A percentile compares a stretch with the other conserved stretches of the same genome.
Evolutionary conservation across 768 basidiomycete genomes (phyloP).

Genomic region (Leccinellum luteum): DNA sequence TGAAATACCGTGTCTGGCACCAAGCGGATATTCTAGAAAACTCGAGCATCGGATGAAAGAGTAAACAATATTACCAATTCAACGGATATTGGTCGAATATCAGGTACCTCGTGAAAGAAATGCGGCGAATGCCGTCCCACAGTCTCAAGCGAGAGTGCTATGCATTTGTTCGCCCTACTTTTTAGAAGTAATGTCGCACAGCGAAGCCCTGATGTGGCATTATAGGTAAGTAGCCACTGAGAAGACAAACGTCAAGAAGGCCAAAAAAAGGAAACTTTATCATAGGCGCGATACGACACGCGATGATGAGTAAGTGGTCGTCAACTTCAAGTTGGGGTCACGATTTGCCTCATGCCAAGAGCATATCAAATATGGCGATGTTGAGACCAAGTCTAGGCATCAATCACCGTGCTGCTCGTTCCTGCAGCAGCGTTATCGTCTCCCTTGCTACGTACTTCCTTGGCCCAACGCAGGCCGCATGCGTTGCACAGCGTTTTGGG

Average conservation of each 20-base stretch:
- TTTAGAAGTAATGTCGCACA: slow-evolving; percentile 4
- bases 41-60: not conserved
- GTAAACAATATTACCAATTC: slow-evolving; percentile 2
- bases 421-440: slow-evolving; percentile 32
- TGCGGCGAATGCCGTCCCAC: slow-evolving; percentile 1
- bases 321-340: slow-evolving; percentile 4
- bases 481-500: slow-evolving; percentile 99
- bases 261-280: slow-evolving; percentile 12
- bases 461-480: slow-evolving; percentile 93
- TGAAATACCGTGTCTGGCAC: not conserved
- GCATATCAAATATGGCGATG: not conserved
- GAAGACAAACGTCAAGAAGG: slow-evolving; percentile 2
- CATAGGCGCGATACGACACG: slow-evolving; percentile 2
- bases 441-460: slow-evolving; percentile 51
- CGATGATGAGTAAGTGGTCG: not conserved
- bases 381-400: slow-evolving; percentile 11
- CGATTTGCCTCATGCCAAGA: slow-evolving; percentile 1
- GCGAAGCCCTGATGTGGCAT: slow-evolving; percentile 6
- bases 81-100: slow-evolving; percentile 5
- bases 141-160: slow-evolving; percentile 2
- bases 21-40: slow-evolving; percentile 1
- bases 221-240: slow-evolving; percentile 11
- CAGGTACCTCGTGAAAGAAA: slow-evolving; percentile 8
- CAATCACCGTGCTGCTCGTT: slow-evolving; percentile 18
- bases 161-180: slow-evolving; percentile 7